phyloP scores from a whole-genome alignment of 2,329 filamentous ascomycete genomes.

The Venturia aucupariae region DNA sequence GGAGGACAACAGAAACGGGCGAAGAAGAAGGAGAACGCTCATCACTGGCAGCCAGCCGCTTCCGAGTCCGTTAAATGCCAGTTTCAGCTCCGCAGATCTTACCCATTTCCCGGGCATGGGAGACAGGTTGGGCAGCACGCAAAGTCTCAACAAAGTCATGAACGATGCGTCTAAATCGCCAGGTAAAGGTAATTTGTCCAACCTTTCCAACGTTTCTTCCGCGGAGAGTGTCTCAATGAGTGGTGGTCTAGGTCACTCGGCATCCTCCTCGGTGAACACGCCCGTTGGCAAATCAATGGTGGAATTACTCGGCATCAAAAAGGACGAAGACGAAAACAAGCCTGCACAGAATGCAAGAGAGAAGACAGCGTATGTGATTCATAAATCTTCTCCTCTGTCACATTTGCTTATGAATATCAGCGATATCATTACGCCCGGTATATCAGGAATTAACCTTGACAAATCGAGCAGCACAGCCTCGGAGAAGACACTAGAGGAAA shows the following conservation, averaged over 20 bases:
- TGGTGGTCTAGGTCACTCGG: constrained; percentile 42
- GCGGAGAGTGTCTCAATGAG: constrained; percentile 41
- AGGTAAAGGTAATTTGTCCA: constrained; percentile 47
- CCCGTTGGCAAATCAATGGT: constrained; percentile 46
- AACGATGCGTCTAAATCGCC: constrained; percentile 42
- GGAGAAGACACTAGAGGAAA: constrained; percentile 56
- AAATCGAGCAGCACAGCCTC: constrained; percentile 46
- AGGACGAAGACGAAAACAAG: constrained; percentile 45
- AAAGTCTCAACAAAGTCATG: constrained; percentile 77
- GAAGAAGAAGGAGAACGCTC: constrained; percentile 79
- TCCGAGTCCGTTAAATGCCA: constrained; percentile 87
- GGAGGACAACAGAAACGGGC: constrained; percentile 85
- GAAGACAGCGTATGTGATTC: constrained; percentile 73
- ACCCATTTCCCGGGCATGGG: constrained; percentile 38
- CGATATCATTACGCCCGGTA: constrained; percentile 82
- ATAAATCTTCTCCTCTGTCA: neutral
- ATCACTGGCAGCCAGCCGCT: constrained; percentile 96
- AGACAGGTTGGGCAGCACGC: constrained; percentile 39
- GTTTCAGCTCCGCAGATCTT: constrained; percentile 72
- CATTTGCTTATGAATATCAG: constrained; percentile 35
- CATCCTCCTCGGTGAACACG: constrained; percentile 25
- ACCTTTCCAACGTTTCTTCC: constrained; percentile 24
- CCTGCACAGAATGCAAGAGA: constrained; percentile 68
- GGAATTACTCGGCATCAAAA: constrained; percentile 46
- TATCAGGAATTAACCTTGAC: constrained; percentile 89